Percentiles rank a stretch among this genome's conserved stretches.
Evolutionary conservation across 345 rosid species (phyloP).

Genomic region (Litchi chinensis): DNA sequence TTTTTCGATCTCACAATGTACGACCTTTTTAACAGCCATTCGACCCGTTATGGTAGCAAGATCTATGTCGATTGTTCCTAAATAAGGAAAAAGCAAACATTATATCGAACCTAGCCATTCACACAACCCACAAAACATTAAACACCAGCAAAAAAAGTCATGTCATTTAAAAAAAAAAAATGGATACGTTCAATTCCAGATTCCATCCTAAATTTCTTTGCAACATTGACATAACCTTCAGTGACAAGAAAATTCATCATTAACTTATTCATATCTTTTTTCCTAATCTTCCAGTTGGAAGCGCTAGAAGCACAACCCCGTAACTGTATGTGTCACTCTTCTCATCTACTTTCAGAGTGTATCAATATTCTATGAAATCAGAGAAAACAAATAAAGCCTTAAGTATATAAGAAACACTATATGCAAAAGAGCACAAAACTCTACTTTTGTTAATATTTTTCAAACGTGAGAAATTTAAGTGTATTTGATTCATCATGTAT

Average conservation of each 20-base stretch:
- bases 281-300: conserved; percentile 81
- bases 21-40: conserved; percentile 97
- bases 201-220: conserved; percentile 84
- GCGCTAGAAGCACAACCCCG: conserved; percentile 79
- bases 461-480: no score
- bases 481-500: no score
- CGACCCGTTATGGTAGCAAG: conserved; percentile 87
- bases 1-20: conserved; percentile 81
- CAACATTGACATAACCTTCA: conserved; percentile 94
- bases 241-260: conserved; percentile 99
- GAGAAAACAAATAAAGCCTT: neutral
- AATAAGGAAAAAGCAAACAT: conserved; percentile 43
- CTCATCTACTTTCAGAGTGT: conserved; percentile 79
- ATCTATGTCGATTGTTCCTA: conserved; percentile 86
- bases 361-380: conserved; percentile 69
- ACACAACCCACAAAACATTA: neutral
- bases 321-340: conserved; percentile 87
- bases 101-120: conserved; percentile 9
- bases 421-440: no score
- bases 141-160: neutral
- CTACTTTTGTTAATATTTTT: no score
- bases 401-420: no score
- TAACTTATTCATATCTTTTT: conserved; percentile 93
- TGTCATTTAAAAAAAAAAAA: neutral
- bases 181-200: conserved; percentile 96